Conservation (phyloP, 257 asterid genomes). For the Solanum corneliomulleri region DNA sequence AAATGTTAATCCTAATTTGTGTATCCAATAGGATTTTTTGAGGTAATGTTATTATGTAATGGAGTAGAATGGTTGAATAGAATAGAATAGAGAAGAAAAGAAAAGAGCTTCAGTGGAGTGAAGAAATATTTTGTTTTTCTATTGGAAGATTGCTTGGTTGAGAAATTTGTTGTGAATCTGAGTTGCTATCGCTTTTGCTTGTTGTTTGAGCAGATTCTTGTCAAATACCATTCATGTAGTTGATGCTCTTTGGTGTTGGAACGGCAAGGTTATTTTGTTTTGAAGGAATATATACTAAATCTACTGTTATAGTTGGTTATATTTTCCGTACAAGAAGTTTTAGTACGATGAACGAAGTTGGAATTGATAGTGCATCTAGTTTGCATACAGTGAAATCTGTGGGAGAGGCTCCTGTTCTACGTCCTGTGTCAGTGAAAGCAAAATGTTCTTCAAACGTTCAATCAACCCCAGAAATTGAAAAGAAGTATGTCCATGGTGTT, state of each 20-base stretch:
- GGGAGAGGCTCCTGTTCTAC: constrained; percentile 30
- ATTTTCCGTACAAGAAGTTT: constrained; percentile 6
- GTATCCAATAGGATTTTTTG: neutral
- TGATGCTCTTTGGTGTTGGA: constrained; percentile 35
- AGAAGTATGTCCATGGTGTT: constrained; percentile 84
- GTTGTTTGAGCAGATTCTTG: constrained; percentile 7
- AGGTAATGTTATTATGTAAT: neutral
- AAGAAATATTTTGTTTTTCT: neutral
- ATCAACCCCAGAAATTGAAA: constrained; percentile 87
- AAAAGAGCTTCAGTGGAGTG: neutral
- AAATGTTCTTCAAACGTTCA: constrained; percentile 34
- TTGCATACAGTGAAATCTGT: constrained; percentile 6
- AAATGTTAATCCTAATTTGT: neutral
- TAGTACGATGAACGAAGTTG: constrained; percentile 45
- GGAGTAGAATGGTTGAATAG: neutral
- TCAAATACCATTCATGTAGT: constrained; percentile 16
- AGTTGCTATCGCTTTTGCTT: neutral
- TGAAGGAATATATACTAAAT: neutral
- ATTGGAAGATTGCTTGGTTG: neutral
- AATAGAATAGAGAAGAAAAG: neutral
- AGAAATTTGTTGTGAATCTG: neutral
- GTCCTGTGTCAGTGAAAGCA: constrained; percentile 25
- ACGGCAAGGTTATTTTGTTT: constrained; percentile 9
- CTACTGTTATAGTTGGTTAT: neutral
- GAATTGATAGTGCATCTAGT: constrained; percentile 3